Evolutionary conservation across 2,329 filamentous ascomycete species (phyloP).

Genomic region (Penicillium decumbens): DNA sequence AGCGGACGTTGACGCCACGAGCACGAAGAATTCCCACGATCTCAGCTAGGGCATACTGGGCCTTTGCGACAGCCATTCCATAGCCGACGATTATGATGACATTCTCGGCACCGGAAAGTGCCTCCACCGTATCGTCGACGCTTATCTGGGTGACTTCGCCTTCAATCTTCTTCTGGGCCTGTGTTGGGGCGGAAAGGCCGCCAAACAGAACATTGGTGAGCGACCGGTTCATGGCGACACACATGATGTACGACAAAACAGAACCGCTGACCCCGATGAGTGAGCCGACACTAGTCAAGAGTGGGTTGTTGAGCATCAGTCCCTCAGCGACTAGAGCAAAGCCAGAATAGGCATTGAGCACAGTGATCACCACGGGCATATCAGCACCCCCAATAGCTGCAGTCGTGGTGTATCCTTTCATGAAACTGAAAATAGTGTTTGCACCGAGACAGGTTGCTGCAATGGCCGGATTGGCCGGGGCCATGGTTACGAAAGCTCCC

Average conservation of each 20-base stretch:
- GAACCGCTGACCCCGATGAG: constrained; percentile 85
- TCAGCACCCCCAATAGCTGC: constrained; percentile 87
- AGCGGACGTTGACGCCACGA: constrained; percentile 75
- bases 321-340: constrained; percentile 88
- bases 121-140: constrained; percentile 75
- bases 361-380: constrained; percentile 88
- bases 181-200: constrained; percentile 63
- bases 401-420: constrained; percentile 83
- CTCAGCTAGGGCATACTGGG: constrained; percentile 83
- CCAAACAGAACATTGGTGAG: constrained; percentile 88
- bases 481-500: constrained; percentile 76
- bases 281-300: constrained; percentile 78
- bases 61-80: constrained; percentile 91
- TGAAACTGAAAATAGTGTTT: constrained; percentile 72
- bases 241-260: constrained; percentile 82
- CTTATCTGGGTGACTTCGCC: constrained; percentile 73
- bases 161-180: constrained; percentile 67
- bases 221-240: constrained; percentile 85
- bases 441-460: constrained; percentile 73
- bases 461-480: constrained; percentile 71
- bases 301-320: constrained; percentile 82
- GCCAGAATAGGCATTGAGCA: constrained; percentile 84
- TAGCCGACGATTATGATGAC: constrained; percentile 90
- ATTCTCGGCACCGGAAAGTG: constrained; percentile 68
- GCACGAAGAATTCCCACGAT: constrained; percentile 70